Conservation (phyloP, 345 rosid species). For the Gossypium raimondii region DNA sequence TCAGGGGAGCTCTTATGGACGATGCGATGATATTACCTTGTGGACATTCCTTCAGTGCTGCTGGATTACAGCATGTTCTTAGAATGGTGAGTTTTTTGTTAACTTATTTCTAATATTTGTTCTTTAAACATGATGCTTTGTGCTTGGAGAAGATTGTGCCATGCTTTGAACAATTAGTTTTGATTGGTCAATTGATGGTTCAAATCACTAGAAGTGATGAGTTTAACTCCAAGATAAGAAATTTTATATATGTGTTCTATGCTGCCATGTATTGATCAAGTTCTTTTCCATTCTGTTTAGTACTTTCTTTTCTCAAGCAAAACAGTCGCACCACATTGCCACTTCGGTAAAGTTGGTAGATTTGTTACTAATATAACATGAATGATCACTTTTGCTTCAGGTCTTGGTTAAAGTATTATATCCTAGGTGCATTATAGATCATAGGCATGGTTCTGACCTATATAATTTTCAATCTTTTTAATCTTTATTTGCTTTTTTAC, state of each 20-base stretch:
- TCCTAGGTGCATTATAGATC: neutral
- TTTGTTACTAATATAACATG: neutral
- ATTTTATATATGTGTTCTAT: neutral
- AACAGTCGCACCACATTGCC: neutral
- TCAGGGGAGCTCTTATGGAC: constrained; percentile 76
- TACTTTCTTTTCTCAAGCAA: neutral
- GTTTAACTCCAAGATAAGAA: neutral
- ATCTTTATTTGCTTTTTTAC: neutral
- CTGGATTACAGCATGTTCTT: constrained; percentile 54
- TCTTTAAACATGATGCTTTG: constrained; percentile 10
- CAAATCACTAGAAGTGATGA: neutral
- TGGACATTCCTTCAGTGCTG: constrained; percentile 82
- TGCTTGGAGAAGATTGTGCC: neutral
- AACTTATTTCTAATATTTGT: neutral
- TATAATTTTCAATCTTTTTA: neutral
- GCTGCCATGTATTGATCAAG: neutral
- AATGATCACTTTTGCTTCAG: neutral
- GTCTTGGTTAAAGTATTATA: neutral
- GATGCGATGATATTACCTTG: constrained; percentile 83
- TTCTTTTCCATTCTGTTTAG: neutral
- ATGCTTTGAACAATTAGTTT: neutral
- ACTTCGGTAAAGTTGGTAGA: neutral
- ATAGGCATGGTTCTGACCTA: neutral
- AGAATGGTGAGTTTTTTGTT: constrained; percentile 42
- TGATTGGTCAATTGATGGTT: neutral